These are phyloP conservation scores for Myriosclerotinia scirpicola DNA, from an alignment of 2,329 filamentous ascomycete species.

Conservation along the genomic window DNA sequence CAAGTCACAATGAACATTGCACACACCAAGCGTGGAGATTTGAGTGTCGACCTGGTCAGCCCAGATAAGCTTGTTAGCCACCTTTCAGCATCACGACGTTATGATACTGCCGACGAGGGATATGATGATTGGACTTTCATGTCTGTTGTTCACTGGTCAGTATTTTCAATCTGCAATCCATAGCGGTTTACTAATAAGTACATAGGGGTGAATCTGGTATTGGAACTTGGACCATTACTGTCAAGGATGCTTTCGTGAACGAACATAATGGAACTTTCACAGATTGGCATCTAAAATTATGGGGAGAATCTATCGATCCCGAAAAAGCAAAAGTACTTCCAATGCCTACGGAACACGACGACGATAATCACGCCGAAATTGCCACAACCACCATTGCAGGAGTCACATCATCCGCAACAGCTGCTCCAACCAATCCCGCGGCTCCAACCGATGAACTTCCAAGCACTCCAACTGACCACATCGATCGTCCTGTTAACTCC, in stretches of 20 bases:
- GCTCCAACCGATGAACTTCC: constrained; percentile 33
- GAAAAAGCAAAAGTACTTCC: constrained; percentile 72
- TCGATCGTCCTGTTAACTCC: constrained; percentile 58
- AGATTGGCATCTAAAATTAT: constrained; percentile 93
- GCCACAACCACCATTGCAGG: constrained; percentile 63
- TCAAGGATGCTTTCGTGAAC: constrained; percentile 83
- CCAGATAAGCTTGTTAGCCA: constrained; percentile 80
- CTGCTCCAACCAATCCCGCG: constrained; percentile 46
- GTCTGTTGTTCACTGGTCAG: constrained; percentile 93
- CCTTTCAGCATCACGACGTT: constrained; percentile 70
- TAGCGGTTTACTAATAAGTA: constrained; percentile 40
- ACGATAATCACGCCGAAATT: constrained; percentile 72
- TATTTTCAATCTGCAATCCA: constrained; percentile 22
- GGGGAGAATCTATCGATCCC: constrained; percentile 83
- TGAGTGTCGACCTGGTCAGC: constrained; percentile 89
- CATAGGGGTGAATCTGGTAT: constrained; percentile 80
- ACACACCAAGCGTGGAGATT: constrained; percentile 81
- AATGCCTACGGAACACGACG: constrained; percentile 78
- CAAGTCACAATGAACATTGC: constrained; percentile 97
- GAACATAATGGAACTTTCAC: constrained; percentile 73
- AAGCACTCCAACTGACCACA: constrained; percentile 59
- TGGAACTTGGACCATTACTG: constrained; percentile 86
- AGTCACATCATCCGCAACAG: constrained; percentile 44
- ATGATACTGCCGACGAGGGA: constrained; percentile 65
- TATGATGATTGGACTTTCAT: constrained; percentile 99